Evolutionary conservation across 2,329 filamentous ascomycete genomes (phyloP), one percentile per base, ranked within the genome.

Genomic region (Cordyceps javanica): DNA sequence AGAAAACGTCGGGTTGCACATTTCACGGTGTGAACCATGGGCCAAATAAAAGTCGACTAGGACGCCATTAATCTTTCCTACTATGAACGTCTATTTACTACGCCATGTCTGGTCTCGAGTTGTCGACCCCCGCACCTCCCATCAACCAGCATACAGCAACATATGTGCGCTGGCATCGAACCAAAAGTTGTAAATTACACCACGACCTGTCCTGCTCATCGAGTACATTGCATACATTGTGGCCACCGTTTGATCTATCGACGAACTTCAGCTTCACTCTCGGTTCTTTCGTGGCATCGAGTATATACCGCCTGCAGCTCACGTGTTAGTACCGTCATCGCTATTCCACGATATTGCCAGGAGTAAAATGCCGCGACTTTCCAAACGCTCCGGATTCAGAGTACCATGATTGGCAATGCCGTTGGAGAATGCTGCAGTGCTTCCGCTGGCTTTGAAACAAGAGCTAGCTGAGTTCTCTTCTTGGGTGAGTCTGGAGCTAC

Each of bases 1-100:
- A 68, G 62, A 68, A 71, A 62, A 66, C 67, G 66, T 66, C 69
- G 66, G 66, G 66, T 64, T 67, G 67, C 64, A 64, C 65, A 63
- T 60, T 62, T 66, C 64, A 65, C 66, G 66, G 64, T 61, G 67
- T 69, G 69, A 69, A 67, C 63, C 65, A 63, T 62, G 67, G 66
- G 66, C 65, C 65, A 67, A 67, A 67, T 68, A 45, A 58, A 58
- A 32, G 21, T 45, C 53, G 53, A 56, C 53, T 56, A 46, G 25
- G 41, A 49, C 53, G 53, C 53, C 48, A 41, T 52, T 39, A 45
- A 58, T 45, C n/a, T 46, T n/a, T 52, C 38, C 36, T 58, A 6
- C 30, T 32, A 13, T 56, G 44, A 56, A 49, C 23, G 23, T 48
- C n/a, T 21, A 48, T 46, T 25, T 44, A 34, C 21, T 26, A 46